Conservation (phyloP, 164 flowering plant genomes). For the Stephania japonica region DNA sequence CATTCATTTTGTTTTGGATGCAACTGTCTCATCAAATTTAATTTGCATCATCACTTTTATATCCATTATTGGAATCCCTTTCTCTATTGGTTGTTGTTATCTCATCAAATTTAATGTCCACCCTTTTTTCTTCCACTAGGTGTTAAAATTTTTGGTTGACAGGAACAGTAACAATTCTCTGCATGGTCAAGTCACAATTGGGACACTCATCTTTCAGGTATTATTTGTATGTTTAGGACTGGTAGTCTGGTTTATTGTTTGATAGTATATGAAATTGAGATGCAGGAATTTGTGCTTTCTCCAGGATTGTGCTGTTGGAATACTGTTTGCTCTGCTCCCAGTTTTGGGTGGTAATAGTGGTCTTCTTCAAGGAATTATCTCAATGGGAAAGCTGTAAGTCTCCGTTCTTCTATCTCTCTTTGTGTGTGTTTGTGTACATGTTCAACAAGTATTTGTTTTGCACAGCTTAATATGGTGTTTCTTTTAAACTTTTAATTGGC, state of each 20-base stretch:
- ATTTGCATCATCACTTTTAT: not conserved
- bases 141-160: constrained; percentile 77
- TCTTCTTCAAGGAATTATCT: constrained; percentile 60
- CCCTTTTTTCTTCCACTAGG: constrained; percentile 38
- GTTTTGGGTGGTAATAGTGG: constrained; percentile 95
- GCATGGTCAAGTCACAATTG: constrained; percentile 96
- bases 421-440: not conserved
- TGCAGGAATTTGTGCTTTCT: constrained; percentile 4
- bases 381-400: constrained; percentile 89
- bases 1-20: not conserved
- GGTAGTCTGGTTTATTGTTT: not conserved
- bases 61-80: not conserved
- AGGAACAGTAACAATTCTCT: constrained; percentile 52
- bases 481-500: not conserved
- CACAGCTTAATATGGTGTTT: not conserved
- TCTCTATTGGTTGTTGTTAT: not conserved
- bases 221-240: constrained; percentile 5
- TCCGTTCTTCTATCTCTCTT: constrained; percentile 6
- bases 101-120: constrained; percentile 4
- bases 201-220: constrained; percentile 95
- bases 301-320: constrained; percentile 99
- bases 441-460: not conserved
- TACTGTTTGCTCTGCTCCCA: constrained; percentile 93
- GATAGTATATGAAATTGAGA: not conserved
- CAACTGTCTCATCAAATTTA: not conserved